Percentiles rank a stretch among this genome's conserved stretches.
Conservation (phyloP, 2,329 filamentous ascomycete genomes). For the Fusarium pseudoanthophilum region DNA sequence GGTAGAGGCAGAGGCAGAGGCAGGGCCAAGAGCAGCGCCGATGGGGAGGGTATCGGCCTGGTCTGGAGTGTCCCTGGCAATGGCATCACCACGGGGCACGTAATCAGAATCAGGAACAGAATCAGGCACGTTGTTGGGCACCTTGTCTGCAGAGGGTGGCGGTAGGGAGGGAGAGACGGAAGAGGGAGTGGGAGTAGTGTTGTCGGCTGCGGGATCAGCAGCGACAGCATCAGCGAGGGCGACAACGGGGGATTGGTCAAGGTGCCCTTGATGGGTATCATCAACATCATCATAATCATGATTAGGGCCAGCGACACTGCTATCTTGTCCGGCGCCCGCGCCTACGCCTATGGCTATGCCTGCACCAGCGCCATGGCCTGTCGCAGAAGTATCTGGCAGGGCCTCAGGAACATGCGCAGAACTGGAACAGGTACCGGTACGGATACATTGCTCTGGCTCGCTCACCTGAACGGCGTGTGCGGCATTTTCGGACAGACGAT, state of each 20-base stretch:
- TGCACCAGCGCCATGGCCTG: conserved; percentile 13
- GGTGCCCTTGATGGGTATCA: conserved; percentile 34
- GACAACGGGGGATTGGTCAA: conserved; percentile 25
- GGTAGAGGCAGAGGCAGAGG: conserved; percentile 3
- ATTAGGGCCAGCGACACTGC: conserved; percentile 32
- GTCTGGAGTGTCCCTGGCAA: conserved; percentile 34
- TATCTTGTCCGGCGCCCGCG: conserved; percentile 9
- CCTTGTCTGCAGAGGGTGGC: conserved; percentile 39
- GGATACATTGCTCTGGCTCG: conserved; percentile 37
- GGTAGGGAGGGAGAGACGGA: conserved; percentile 33
- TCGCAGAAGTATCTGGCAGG: conserved; percentile 35
- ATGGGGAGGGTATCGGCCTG: conserved; percentile 23
- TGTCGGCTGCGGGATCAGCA: conserved; percentile 33
- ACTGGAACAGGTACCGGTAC: not conserved
- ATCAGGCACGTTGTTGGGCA: conserved; percentile 41
- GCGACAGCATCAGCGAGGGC: conserved; percentile 30
- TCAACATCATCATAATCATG: conserved; percentile 40
- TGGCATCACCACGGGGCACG: conserved; percentile 39
- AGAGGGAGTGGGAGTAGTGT: conserved; percentile 40
- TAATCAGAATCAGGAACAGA: conserved; percentile 43
- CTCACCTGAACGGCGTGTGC: conserved; percentile 60
- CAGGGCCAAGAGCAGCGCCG: conserved; percentile 11
- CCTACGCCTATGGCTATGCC: not conserved
- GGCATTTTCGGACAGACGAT: conserved; percentile 64
- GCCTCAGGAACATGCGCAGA: conserved; percentile 7